Evolutionary conservation across 768 basidiomycete genomes (phyloP), one percentile per base, ranked within the genome.

Genomic region (Solioccasus polychromus): DNA sequence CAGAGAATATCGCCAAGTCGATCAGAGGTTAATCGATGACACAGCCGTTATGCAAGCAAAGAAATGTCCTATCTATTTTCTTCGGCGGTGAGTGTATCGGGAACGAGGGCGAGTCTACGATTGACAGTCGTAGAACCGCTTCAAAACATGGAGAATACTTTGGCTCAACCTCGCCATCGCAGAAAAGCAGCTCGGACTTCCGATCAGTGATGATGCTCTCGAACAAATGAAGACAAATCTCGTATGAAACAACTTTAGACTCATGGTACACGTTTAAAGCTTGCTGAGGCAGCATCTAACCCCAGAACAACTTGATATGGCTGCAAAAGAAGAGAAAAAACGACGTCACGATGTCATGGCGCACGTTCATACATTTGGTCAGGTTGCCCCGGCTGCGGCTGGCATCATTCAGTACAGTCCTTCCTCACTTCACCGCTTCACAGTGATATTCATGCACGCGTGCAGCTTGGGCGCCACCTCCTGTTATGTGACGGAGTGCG

Each of bases 291-390:
- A 94, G 92, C 65, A 85, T 36, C 69, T 98, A 24, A 92, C 92
- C 45, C 85, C 80, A 10, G 80, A 85, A 38, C 96, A 99, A 70
- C 95, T 98, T 60, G 85, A 84, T 52, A 75, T 89, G 42, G 96
- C 96, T 2, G 94, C 92, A 0, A 71, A 78, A 44, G 96, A 99
- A 67, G 96, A 99, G 71, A 98, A 96, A 74, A 96, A 92, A 70
- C 73, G 96, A 20, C 78, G 96, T 11, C 96, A 99, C 71, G 96
- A 99, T 68, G 96, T 99, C 35, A 99, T 99, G 96, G 96, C 96
- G 0, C 96, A 99, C 61, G 96, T 99, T 35, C 92, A 98, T 70
- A 96, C 94, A 4, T 99, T 97, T 63, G 94, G 94, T 5, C 78
- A 76, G 35, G 87, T 94, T 42, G 94, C 94, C 1, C 94, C 94